These are phyloP conservation scores for Yarrowia sp. DNA, from an alignment of 805 yeast species.

Conservation along the genomic window DNA sequence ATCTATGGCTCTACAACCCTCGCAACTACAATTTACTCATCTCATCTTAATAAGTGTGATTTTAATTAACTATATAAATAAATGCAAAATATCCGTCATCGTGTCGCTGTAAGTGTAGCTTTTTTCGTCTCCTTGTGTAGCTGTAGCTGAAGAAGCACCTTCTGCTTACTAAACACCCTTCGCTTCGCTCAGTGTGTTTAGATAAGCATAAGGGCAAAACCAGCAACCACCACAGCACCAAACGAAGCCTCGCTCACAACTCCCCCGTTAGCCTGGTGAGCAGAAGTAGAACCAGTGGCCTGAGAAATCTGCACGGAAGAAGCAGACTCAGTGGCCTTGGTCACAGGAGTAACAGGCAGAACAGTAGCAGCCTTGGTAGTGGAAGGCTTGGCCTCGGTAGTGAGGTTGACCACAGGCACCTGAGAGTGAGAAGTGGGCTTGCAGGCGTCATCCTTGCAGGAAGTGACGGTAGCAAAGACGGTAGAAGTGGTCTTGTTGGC, in stretches of 20 bases:
- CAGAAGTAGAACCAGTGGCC: background rate
- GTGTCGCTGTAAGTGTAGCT: background rate
- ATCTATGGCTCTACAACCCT: too few species aligned
- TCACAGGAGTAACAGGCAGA: background rate
- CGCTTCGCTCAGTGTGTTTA: too few species aligned
- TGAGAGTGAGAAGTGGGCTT: background rate
- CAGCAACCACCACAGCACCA: background rate
- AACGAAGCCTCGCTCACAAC: background rate
- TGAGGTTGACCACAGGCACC: background rate
- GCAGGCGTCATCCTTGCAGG: conserved; percentile 15
- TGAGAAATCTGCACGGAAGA: background rate
- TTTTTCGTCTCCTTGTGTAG: background rate
- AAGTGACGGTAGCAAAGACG: background rate
- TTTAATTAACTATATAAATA: conserved; percentile 1
- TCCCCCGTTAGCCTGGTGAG: background rate
- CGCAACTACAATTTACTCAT: too few species aligned
- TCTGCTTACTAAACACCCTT: too few species aligned
- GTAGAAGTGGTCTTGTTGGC: background rate
- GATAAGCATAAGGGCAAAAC: background rate
- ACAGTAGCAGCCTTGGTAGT: background rate
- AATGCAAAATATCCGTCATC: background rate
- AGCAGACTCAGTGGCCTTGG: background rate
- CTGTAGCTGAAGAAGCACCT: background rate
- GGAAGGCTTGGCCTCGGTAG: background rate
- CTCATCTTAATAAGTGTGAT: too few species aligned